These are phyloP conservation scores for Casuarina cunninghamiana DNA, from an alignment of 306 rosid genomes.

Conservation along the genomic window DNA sequence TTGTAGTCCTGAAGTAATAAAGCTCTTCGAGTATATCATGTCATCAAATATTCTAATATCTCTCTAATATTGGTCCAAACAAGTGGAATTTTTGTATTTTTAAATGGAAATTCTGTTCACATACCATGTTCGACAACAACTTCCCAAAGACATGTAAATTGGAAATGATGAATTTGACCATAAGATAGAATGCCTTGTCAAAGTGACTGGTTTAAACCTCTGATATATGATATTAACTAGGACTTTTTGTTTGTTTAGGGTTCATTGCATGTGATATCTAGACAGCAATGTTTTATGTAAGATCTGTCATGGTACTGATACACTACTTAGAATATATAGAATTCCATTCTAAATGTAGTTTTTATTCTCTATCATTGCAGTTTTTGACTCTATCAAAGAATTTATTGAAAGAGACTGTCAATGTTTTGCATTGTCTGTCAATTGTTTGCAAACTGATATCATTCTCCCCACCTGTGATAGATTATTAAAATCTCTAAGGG, in stretches of 20 bases:
- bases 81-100: no score
- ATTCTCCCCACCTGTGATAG: background rate
- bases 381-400: background rate
- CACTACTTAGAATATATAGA: background rate
- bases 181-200: no score
- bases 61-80: no score
- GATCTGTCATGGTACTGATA: background rate
- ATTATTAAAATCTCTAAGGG: background rate
- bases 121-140: no score
- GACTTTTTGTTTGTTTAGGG: no score
- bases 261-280: background rate
- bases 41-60: background rate
- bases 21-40: background rate
- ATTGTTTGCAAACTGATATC: background rate
- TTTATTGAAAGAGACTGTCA: background rate
- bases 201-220: background rate
- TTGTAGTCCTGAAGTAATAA: background rate
- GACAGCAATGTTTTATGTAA: background rate
- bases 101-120: no score
- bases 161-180: no score
- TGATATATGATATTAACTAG: no score
- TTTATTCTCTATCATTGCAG: background rate
- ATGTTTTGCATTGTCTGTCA: background rate
- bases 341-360: background rate
- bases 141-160: no score